Conservation (phyloP, 1,284 basidiomycete species). For the Leccinum olivaceoglutinosum region DNA sequence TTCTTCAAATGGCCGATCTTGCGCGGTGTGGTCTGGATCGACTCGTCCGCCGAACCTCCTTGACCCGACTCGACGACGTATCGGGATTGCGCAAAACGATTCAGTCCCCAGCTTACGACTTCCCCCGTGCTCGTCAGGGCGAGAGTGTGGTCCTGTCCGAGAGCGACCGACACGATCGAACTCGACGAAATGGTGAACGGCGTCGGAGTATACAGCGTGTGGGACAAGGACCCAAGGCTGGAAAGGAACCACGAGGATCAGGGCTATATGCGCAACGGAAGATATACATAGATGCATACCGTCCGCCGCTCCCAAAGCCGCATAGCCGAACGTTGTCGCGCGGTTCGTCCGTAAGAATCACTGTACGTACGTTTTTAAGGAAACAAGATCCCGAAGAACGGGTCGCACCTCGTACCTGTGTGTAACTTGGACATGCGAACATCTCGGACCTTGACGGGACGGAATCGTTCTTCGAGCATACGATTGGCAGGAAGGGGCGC, state of each 20-base stretch:
- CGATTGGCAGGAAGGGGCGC: constrained; percentile 16
- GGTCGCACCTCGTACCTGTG: constrained; percentile 40
- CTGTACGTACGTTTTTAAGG: constrained; percentile 27
- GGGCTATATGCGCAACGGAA: neutral
- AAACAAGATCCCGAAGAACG: neutral
- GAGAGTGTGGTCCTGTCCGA: constrained; percentile 93
- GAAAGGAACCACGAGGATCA: constrained; percentile 5
- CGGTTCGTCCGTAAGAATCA: constrained; percentile 70
- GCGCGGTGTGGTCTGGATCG: constrained; percentile 73
- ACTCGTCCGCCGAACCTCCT: constrained; percentile 41
- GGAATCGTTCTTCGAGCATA: constrained; percentile 42
- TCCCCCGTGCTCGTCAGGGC: constrained; percentile 79
- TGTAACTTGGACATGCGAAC: constrained; percentile 83
- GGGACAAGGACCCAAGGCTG: constrained; percentile 71
- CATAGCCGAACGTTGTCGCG: constrained; percentile 77
- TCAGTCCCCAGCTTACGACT: constrained; percentile 88
- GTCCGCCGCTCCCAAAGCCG: constrained; percentile 82
- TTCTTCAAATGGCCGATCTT: constrained; percentile 81
- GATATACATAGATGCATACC: constrained; percentile 36
- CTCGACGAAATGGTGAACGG: constrained; percentile 51
- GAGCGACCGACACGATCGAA: constrained; percentile 59
- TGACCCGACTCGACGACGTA: constrained; percentile 68
- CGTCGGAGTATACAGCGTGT: constrained; percentile 75
- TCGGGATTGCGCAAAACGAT: constrained; percentile 85
- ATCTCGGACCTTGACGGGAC: constrained; percentile 57